Base-by-base conservation (phyloP, 805 yeast species). In the Kodamaea leandrae region DNA sequence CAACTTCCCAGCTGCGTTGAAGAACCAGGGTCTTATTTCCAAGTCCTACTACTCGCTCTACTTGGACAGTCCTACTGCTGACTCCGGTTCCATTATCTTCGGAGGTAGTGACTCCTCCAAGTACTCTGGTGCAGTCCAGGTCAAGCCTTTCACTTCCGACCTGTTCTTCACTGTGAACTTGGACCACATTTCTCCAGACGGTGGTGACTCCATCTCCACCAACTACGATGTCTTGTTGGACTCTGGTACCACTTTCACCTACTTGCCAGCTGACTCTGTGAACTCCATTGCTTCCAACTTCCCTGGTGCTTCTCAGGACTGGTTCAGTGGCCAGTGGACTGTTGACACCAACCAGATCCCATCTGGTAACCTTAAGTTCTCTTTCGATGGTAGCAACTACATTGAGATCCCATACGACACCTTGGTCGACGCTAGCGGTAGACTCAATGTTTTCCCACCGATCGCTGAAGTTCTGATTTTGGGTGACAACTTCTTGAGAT, bases 401-500 rank as follows among this genome's bases (percentile, higher is more conserved):
- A 28, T 37, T 17, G 13, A 13, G 26, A 18, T 37, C 14, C 34
- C 34, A 5, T 27, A 18, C 35, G 19, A 13, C 29, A 21, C 28
- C n/a, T 29, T 29, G 21, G 5, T 21, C 24, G 24, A 21, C 24
- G 6, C 24, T 21, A 21, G 9, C 24, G 9, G 24, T 9, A 7
- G 24, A 21, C 24, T 21, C 9, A 7, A 21, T 21, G 6, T 9
- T n/a, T n/a, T n/a, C n/a, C n/a, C n/a, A n/a, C n/a, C n/a, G n/a
- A n/a, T n/a, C n/a, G n/a, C n/a, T n/a, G n/a, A n/a, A n/a, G n/a
- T n/a, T n/a, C n/a, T 24, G 4, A 47, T 53, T 26, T 48, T 58
- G 42, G 64, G 64, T 12, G 63, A 55, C 42, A 55, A 56, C 51
- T 58, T 59, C 45, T 53, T 59, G 37, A 52, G 60, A 30, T 45